Conservation (phyloP, 2,329 filamentous ascomycete species). For the Zasmidium citrigriseum region DNA sequence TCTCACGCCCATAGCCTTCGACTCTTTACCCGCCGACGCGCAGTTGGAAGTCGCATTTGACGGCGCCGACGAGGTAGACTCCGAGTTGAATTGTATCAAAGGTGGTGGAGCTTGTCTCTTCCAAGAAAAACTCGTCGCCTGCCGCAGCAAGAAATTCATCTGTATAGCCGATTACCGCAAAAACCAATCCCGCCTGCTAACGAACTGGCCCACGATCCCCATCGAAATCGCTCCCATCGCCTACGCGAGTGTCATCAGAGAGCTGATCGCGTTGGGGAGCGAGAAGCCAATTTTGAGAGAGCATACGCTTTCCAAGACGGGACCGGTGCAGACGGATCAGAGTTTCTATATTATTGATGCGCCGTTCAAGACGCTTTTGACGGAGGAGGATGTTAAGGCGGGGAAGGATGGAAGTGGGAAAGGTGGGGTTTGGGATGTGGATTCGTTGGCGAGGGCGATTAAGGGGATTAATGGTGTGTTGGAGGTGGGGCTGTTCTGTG, state of each 20-base stretch:
- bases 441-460: slow-evolving; percentile 70
- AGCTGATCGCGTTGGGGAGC: slow-evolving; percentile 73
- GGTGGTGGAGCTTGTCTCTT: slow-evolving; percentile 96
- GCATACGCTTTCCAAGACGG: slow-evolving; percentile 74
- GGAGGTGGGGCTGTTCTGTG: slow-evolving; percentile 88
- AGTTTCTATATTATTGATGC: slow-evolving; percentile 90
- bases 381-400: slow-evolving; percentile 55
- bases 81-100: slow-evolving; percentile 94
- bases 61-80: slow-evolving; percentile 94
- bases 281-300: slow-evolving; percentile 69
- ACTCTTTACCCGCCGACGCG: slow-evolving; percentile 65
- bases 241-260: slow-evolving; percentile 72
- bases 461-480: slow-evolving; percentile 83
- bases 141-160: slow-evolving; percentile 40
- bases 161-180: slow-evolving; percentile 77
- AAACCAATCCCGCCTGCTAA: slow-evolving; percentile 72
- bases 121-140: slow-evolving; percentile 95
- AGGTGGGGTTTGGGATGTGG: slow-evolving; percentile 76
- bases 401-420: slow-evolving; percentile 46
- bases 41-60: slow-evolving; percentile 90
- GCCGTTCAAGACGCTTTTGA: slow-evolving; percentile 72
- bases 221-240: slow-evolving; percentile 91
- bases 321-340: slow-evolving; percentile 82
- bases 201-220: slow-evolving; percentile 79
- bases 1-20: slow-evolving; percentile 74